phyloP scores from a whole-genome alignment of 2,329 filamentous ascomycete genomes.

The Cladosporium velox region DNA sequence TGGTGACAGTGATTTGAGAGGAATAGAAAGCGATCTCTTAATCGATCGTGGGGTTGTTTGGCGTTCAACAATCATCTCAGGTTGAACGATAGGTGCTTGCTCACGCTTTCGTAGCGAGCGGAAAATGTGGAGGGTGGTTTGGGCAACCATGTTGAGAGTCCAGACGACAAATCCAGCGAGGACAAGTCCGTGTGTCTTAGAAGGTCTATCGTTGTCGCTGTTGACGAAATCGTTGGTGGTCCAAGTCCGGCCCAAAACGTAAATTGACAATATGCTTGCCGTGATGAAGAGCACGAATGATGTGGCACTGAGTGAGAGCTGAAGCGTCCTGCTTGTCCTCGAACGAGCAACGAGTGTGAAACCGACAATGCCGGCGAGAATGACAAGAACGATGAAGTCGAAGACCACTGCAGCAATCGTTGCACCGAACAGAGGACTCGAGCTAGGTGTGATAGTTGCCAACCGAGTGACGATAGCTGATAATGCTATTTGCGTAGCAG shows the following conservation, averaged over 20 bases:
- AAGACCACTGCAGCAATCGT: constrained; percentile 28
- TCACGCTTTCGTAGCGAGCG: constrained; percentile 26
- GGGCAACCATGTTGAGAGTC: constrained; percentile 29
- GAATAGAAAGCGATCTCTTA: constrained; percentile 27
- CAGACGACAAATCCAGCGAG: constrained; percentile 34
- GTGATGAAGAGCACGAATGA: constrained; percentile 23
- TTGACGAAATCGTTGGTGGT: not conserved
- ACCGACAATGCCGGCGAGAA: constrained; percentile 23
- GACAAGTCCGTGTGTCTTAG: constrained; percentile 19
- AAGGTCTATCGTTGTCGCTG: not conserved
- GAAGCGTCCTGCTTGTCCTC: constrained; percentile 22
- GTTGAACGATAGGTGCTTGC: not conserved
- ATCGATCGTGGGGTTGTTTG: constrained; percentile 19
- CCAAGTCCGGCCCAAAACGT: constrained; percentile 25
- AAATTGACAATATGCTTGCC: constrained; percentile 28
- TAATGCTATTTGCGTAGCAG: constrained; percentile 25
- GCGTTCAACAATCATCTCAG: constrained; percentile 13
- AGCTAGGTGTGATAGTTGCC: constrained; percentile 23
- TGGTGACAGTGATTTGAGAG: constrained; percentile 30
- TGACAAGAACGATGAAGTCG: constrained; percentile 28
- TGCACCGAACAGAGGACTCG: constrained; percentile 22
- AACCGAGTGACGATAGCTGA: constrained; percentile 27
- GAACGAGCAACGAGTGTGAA: constrained; percentile 23
- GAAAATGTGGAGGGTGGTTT: constrained; percentile 31
- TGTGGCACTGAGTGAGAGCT: constrained; percentile 17